A percentile compares a stretch with the other conserved stretches of the same genome.
Evolutionary conservation across 1,284 basidiomycete species (phyloP).

Genomic region (Ustilago lituana): DNA sequence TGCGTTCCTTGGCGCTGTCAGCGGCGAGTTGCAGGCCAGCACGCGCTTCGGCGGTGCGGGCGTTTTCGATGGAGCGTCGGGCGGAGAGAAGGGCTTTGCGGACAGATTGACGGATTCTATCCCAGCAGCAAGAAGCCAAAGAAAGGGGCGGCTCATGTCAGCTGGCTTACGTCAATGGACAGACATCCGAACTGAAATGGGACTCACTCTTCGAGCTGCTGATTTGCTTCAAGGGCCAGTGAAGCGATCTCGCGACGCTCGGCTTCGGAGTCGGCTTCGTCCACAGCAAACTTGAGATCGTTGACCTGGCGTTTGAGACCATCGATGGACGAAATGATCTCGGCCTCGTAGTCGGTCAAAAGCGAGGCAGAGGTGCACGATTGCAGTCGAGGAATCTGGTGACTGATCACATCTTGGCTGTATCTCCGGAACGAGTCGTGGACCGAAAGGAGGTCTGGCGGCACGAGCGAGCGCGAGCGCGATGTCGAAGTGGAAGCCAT

Average conservation of each 20-base stretch:
- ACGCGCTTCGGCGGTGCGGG: constrained; percentile 25
- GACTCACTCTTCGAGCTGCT: constrained; percentile 32
- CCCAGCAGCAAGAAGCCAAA: neutral
- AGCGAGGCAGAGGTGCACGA: constrained; percentile 28
- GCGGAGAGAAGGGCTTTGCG: constrained; percentile 38
- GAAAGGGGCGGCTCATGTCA: neutral
- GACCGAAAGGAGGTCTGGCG: constrained; percentile 31
- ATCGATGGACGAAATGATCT: constrained; percentile 47
- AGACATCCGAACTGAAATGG: neutral
- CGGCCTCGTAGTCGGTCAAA: constrained; percentile 45
- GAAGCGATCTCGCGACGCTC: constrained; percentile 33
- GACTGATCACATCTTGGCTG: constrained; percentile 36
- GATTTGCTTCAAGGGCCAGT: constrained; percentile 3
- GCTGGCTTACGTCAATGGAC: neutral
- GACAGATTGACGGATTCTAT: constrained; percentile 22
- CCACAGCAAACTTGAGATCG: constrained; percentile 46
- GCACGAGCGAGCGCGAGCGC: constrained; percentile 18
- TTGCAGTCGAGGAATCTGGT: constrained; percentile 46
- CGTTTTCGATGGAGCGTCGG: constrained; percentile 26
- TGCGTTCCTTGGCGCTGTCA: constrained; percentile 42
- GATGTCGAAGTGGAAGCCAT: constrained; percentile 18
- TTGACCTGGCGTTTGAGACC: constrained; percentile 41
- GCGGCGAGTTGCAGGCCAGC: constrained; percentile 38
- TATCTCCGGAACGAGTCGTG: constrained; percentile 40
- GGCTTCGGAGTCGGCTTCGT: constrained; percentile 42